phyloP scores from a whole-genome alignment of 768 basidiomycete species.

The Hysterangium stoloniferum region DNA sequence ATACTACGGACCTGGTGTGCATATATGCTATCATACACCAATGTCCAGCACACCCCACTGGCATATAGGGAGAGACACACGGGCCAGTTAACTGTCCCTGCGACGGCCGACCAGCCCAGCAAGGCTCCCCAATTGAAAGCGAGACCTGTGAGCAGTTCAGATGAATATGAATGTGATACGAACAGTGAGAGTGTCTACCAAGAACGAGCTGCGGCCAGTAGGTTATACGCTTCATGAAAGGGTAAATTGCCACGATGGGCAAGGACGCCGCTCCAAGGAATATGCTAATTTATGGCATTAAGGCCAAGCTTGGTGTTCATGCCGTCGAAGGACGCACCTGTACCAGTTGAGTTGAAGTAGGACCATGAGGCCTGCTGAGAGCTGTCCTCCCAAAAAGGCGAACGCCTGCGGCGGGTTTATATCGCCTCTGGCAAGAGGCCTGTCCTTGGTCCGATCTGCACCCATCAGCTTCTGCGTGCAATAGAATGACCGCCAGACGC shows the following conservation, averaged over 20 bases:
- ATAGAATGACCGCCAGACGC: background rate
- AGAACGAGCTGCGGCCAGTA: slow-evolving; percentile 96
- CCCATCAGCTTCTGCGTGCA: background rate
- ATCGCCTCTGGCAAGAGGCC: slow-evolving; percentile 83
- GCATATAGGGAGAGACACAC: slow-evolving; percentile 85
- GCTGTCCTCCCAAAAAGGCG: slow-evolving; percentile 73
- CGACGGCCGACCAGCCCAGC: slow-evolving; percentile 93
- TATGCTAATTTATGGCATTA: slow-evolving; percentile 45
- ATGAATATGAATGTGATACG: background rate
- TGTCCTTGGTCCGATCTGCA: slow-evolving; percentile 73
- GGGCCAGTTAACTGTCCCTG: slow-evolving; percentile 70
- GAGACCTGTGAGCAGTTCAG: slow-evolving; percentile 48
- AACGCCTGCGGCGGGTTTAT: slow-evolving; percentile 69
- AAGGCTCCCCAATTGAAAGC: slow-evolving; percentile 97
- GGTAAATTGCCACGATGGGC: slow-evolving; percentile 81
- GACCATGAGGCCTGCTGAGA: slow-evolving; percentile 76
- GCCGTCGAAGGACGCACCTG: slow-evolving; percentile 55
- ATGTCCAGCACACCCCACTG: slow-evolving; percentile 86
- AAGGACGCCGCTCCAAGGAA: slow-evolving; percentile 87
- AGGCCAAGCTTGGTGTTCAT: background rate
- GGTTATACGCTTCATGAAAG: slow-evolving; percentile 94
- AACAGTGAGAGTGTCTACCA: slow-evolving; percentile 41
- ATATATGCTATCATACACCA: slow-evolving; percentile 96
- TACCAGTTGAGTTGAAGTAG: slow-evolving; percentile 92
- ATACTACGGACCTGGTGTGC: slow-evolving; percentile 74